A percentile compares a stretch with the other conserved stretches of the same genome.
phyloP scores from a whole-genome alignment of 768 basidiomycete species.

The Pulveroboletus frians region DNA sequence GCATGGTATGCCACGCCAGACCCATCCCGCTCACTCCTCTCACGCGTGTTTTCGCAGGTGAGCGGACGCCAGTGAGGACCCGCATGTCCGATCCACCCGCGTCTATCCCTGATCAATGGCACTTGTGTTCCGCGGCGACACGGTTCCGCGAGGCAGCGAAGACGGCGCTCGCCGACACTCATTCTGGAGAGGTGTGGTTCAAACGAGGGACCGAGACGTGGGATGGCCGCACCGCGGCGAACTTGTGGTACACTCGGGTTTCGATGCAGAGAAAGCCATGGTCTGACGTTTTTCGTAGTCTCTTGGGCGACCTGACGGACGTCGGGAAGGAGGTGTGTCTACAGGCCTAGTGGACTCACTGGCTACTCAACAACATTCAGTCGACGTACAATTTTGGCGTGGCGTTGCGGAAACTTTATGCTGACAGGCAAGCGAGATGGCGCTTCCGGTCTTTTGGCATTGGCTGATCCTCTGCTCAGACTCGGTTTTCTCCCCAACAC shows the following conservation, averaged over 20 bases:
- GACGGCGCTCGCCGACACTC: slow-evolving; percentile 4
- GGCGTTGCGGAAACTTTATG: slow-evolving; percentile 57
- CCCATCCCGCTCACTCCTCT: neutral
- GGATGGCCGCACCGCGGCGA: slow-evolving; percentile 50
- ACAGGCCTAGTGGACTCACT: neutral
- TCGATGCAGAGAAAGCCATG: neutral
- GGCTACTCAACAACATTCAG: slow-evolving; percentile 30
- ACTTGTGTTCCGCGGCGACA: slow-evolving; percentile 53
- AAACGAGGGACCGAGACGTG: slow-evolving; percentile 49
- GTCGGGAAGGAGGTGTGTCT: slow-evolving; percentile 50
- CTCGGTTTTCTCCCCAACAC: slow-evolving; percentile 59
- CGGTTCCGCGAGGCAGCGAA: slow-evolving; percentile 45
- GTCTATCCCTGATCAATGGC: slow-evolving; percentile 64
- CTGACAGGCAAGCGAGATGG: slow-evolving; percentile 47
- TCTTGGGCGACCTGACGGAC: slow-evolving; percentile 50
- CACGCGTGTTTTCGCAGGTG: slow-evolving; percentile 41
- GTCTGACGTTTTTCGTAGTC: slow-evolving; percentile 33
- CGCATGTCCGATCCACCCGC: slow-evolving; percentile 59
- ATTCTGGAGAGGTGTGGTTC: slow-evolving; percentile 31
- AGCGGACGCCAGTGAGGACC: slow-evolving; percentile 70
- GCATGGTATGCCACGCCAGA: slow-evolving; percentile 53
- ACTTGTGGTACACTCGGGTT: slow-evolving; percentile 65
- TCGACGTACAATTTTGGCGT: slow-evolving; percentile 62
- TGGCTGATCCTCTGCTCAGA: slow-evolving; percentile 31
- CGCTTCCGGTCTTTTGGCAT: neutral